Conservation (phyloP, 305 asterid species). For the Salvia sclarea region DNA sequence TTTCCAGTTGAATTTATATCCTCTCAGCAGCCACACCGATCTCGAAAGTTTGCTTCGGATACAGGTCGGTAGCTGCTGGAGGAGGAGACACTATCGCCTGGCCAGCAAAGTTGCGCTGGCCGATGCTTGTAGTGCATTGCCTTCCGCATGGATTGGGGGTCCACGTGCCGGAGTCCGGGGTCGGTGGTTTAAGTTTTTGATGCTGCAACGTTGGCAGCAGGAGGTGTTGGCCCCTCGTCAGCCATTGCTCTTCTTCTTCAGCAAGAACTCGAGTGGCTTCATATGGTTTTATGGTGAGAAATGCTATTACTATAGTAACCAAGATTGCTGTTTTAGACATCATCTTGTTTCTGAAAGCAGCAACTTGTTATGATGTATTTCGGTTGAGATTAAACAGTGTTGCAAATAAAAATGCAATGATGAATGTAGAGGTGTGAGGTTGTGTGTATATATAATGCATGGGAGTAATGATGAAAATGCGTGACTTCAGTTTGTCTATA, state of each 20-base stretch:
- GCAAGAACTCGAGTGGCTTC: constrained; percentile 43
- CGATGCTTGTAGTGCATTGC: constrained; percentile 37
- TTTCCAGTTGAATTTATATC: constrained; percentile 21
- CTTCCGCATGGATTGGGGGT: constrained; percentile 35
- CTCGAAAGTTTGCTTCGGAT: constrained; percentile 35
- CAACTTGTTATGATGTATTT: neutral
- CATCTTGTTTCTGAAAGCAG: constrained; percentile 18
- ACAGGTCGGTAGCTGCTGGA: constrained; percentile 25
- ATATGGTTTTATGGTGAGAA: constrained; percentile 24
- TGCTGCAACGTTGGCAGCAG: constrained; percentile 40
- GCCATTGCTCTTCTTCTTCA: constrained; percentile 44
- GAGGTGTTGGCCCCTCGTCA: constrained; percentile 29
- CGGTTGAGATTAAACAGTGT: neutral
- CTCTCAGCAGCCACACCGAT: constrained; percentile 39
- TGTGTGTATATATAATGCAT: constrained; percentile 33
- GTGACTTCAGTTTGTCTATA: constrained; percentile 16
- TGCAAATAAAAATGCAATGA: constrained; percentile 7
- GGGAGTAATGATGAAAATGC: constrained; percentile 15
- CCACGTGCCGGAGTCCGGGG: constrained; percentile 42
- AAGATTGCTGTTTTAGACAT: constrained; percentile 24
- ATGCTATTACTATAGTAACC: constrained; percentile 19
- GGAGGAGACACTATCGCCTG: constrained; percentile 17
- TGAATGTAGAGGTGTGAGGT: constrained; percentile 2
- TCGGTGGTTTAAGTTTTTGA: constrained; percentile 31
- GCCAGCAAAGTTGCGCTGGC: constrained; percentile 41